phyloP scores from a whole-genome alignment of 2,329 filamentous ascomycete species.

The Aspergillus thermomutatus region DNA sequence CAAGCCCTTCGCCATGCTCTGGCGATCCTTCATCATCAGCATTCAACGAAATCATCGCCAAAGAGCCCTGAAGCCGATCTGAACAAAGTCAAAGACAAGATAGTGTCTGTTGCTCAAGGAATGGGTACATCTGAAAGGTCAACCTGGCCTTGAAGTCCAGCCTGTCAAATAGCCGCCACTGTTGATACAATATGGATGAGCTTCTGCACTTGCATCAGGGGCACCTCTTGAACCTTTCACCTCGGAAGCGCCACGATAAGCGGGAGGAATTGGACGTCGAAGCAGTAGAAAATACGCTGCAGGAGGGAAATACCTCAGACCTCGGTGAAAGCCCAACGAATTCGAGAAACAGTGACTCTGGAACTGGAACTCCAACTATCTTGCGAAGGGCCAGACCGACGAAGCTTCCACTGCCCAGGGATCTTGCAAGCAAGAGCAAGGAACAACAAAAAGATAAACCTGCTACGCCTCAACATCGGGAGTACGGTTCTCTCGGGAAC shows the following conservation, averaged over 20 bases:
- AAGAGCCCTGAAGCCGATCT: background rate
- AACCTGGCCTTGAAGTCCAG: slow-evolving; percentile 18
- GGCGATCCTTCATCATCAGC: slow-evolving; percentile 1
- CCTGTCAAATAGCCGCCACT: slow-evolving; percentile 2
- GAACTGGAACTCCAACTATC: slow-evolving; percentile 9
- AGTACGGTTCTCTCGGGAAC: background rate
- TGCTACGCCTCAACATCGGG: slow-evolving; percentile 8
- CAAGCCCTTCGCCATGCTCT: slow-evolving; percentile 2
- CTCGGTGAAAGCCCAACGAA: background rate
- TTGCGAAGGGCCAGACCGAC: slow-evolving; percentile 20
- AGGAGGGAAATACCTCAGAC: background rate
- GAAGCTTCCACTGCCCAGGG: slow-evolving; percentile 27
- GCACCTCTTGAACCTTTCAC: slow-evolving; percentile 29
- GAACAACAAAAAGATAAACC: slow-evolving; percentile 14
- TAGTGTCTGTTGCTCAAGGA: slow-evolving; percentile 4
- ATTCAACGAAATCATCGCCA: background rate
- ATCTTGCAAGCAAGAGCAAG: slow-evolving; percentile 14
- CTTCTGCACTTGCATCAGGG: slow-evolving; percentile 26
- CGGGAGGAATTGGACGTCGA: slow-evolving; percentile 1
- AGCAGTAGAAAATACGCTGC: slow-evolving; percentile 3
- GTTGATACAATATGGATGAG: slow-evolving; percentile 24
- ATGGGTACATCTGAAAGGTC: slow-evolving; percentile 8
- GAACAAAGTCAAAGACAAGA: background rate
- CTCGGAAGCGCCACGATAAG: slow-evolving; percentile 17
- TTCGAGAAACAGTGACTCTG: slow-evolving; percentile 8